A percentile compares a stretch with the other conserved stretches of the same genome.
Conservation (phyloP, 805 yeast genomes). For the Nakazawaea sp. region DNA sequence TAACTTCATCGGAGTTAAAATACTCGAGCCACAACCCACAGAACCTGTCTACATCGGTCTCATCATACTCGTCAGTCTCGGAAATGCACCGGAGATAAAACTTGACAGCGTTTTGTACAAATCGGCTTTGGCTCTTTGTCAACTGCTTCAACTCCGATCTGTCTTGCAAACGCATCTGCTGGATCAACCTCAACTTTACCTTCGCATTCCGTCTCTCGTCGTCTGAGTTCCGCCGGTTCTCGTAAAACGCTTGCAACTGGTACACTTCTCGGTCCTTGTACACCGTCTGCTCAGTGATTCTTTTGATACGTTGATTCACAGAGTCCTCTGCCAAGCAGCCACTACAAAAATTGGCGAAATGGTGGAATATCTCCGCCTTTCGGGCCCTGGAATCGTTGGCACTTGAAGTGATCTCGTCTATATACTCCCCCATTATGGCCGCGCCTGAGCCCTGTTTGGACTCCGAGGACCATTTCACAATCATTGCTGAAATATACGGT, state of each 20-base stretch:
- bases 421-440: constrained; percentile 48
- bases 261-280: constrained; percentile 40
- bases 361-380: constrained; percentile 43
- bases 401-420: constrained; percentile 35
- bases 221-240: constrained; percentile 30
- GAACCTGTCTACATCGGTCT: constrained; percentile 63
- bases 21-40: constrained; percentile 80
- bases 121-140: constrained; percentile 28
- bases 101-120: constrained; percentile 46
- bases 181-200: constrained; percentile 30
- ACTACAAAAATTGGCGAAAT: constrained; percentile 71
- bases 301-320: constrained; percentile 36
- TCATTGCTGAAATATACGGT: constrained; percentile 26
- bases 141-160: constrained; percentile 36
- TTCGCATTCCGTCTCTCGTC: constrained; percentile 44
- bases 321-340: constrained; percentile 43
- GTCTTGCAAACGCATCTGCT: constrained; percentile 40
- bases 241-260: constrained; percentile 38
- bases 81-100: constrained; percentile 54
- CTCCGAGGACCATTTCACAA: constrained; percentile 65
- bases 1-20: constrained; percentile 37
- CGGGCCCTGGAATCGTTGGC: constrained; percentile 17
- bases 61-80: constrained; percentile 34
- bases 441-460: constrained; percentile 65
- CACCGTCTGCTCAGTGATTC: constrained; percentile 30